These are phyloP conservation scores for Piloderma croceum DNA, from an alignment of 768 basidiomycete species.

Conservation along the genomic window DNA sequence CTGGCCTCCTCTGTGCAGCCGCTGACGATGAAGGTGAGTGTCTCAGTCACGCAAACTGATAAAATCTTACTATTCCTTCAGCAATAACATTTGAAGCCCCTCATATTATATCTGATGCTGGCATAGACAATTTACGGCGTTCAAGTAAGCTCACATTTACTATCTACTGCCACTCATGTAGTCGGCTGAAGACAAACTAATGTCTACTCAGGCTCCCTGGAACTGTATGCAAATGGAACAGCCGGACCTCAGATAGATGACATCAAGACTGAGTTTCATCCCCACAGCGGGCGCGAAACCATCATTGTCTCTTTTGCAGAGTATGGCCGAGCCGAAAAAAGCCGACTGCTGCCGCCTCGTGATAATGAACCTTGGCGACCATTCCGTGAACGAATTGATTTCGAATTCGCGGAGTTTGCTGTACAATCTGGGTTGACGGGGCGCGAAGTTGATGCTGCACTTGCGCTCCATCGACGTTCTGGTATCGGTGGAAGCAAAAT, in stretches of 20 bases:
- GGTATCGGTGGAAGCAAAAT: conserved; percentile 6
- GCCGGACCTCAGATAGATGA: conserved; percentile 19
- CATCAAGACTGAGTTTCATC: conserved; percentile 25
- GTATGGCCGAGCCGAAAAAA: conserved; percentile 1
- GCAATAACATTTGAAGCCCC: no score
- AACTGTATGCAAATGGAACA: no score
- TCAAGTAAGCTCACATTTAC: no score
- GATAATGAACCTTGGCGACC: conserved; percentile 24
- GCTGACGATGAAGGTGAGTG: no score
- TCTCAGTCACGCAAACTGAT: no score
- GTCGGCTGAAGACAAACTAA: no score
- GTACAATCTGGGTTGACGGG: conserved; percentile 17
- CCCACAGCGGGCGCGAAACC: conserved; percentile 8
- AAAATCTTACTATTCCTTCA: no score
- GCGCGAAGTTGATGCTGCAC: conserved; percentile 11
- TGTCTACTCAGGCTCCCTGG: no score
- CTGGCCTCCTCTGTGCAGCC: no score
- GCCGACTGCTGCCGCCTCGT: conserved; percentile 2
- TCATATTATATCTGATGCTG: no score
- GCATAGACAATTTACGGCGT: no score
- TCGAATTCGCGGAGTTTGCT: conserved; percentile 24
- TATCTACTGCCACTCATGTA: no score
- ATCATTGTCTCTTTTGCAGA: conserved; percentile 13
- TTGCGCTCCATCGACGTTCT: conserved; percentile 14
- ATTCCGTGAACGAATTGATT: conserved; percentile 23